Base-by-base conservation (phyloP, 1,139 yeast species). In the Geotrichum bryndzae region DNA sequence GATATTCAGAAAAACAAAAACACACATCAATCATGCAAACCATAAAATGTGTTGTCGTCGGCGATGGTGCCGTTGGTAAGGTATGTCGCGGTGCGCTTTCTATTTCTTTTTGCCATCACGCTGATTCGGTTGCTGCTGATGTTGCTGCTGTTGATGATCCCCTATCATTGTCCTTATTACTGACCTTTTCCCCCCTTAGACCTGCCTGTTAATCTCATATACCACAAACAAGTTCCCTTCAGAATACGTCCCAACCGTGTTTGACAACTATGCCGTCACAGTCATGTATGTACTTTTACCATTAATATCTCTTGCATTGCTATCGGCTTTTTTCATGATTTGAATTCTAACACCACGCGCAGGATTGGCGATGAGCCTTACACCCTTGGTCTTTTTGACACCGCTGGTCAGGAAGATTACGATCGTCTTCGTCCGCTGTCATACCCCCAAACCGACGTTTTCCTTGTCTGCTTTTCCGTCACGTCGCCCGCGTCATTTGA, bases 1-100 rank as follows among this genome's bases (percentile, higher is more conserved):
- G 45, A 38, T 38, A 11, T 38, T 18, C n/a, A 33, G 15, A 8
- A 33, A 46, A 46, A 18, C 10, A 46, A 46, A 46, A 48, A 48
- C 13, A 8, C 15, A 23, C 25, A 15, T 15, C 13, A 29, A 69
- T 65, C 60, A 88, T 88, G 95, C 91, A 87, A 77, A 88, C 96
- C 66, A 87, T 90, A 77, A 91, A 91, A 78, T 91, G 97, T 82
- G 97, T 91, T 70, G 97, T 90, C 68, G 96, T 91, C 63, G 97
- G 97, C 66, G 97, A 91, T 79, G 97, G 97, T 87, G 97, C 96
- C 68, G 97, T 91, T 68, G 97, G 97, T 70, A 91, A 84, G 70
- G 80, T 77, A 71, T 63, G 78, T 73, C 13, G 15, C 15, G 13
- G n/a, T 33, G 10, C 41, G 50, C 25, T 48, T 35, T 51, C 48